Evolutionary conservation across 441 rosid genomes (phyloP), one percentile per base, ranked within the genome.

Genomic region (Brassica balearica): DNA sequence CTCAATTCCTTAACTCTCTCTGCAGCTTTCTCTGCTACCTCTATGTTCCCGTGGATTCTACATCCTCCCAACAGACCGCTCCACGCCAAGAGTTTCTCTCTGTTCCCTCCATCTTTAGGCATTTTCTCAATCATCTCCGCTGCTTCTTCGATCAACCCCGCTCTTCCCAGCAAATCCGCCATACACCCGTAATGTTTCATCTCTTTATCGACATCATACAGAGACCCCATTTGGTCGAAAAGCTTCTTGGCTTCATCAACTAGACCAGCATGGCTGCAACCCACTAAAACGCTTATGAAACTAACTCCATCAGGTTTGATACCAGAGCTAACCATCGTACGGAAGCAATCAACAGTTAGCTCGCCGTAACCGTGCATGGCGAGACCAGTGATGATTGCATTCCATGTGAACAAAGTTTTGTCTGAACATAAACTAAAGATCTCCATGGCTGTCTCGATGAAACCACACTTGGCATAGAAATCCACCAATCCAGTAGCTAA

Each of bases 211-310:
- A 88, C 88, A 22, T 83, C 82, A 60, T 85, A 79, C 43, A 72
- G 20, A n/a, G 81, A 70, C 65, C 84, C 82, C 97, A 91, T 93
- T 67, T 85, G 77, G 10, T 87, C 2, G 32, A 91, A 92, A 64
- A 88, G 80, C 67, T 79, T 85, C 77, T 68, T 86, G 8, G 91
- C 96, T 71, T 92, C 93, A 60, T 71, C 72, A 48, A 87, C 86
- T 23, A 89, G 79, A 76, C 97, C 94, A 14, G 86, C 75, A 82
- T 89, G 97, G 79, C 97, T 91, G 55, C 96, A 91, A 9, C 92
- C 97, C 0, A 83, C 92, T 53, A 89, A 68, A 63, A 89, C 86
- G n/a, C 89, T 89, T 51, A 91, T 79, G 75, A 88, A 77, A 76
- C 82, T 87, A 19, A 92, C 81, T 6, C 90, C 87, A 3, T 89